Evolutionary conservation across 345 rosid species (phyloP).

Genomic region (Gossypium longicalyx): DNA sequence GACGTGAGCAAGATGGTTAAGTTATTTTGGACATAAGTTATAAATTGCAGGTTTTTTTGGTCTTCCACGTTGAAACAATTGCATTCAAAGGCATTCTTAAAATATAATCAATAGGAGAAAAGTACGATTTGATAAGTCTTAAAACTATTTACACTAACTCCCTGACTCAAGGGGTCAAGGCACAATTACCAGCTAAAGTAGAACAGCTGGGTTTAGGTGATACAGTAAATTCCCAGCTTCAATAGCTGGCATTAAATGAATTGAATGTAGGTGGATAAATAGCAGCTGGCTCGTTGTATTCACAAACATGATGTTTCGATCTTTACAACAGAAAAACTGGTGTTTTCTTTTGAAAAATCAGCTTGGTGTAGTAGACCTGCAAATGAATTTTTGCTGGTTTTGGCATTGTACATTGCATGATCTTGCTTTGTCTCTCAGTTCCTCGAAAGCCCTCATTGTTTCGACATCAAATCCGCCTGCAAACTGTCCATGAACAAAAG

Average conservation of each 20-base stretch:
- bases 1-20: too few species aligned
- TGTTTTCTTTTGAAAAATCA: slow-evolving; percentile 18
- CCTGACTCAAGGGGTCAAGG: neutral
- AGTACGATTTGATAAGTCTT: neutral
- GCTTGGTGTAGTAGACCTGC: slow-evolving; percentile 48
- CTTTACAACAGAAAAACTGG: slow-evolving; percentile 26
- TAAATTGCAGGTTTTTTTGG: neutral
- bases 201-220: slow-evolving; percentile 5
- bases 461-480: slow-evolving; percentile 96
- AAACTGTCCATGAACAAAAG: slow-evolving; percentile 38
- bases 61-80: neutral
- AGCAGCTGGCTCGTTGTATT: slow-evolving; percentile 15
- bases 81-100: neutral
- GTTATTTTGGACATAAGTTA: neutral
- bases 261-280: neutral
- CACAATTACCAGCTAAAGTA: neutral
- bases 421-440: slow-evolving; percentile 87
- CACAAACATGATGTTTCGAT: slow-evolving; percentile 18
- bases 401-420: slow-evolving; percentile 70
- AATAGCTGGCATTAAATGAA: neutral
- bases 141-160: neutral
- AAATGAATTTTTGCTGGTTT: slow-evolving; percentile 59
- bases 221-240: neutral
- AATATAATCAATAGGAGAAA: neutral
- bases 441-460: slow-evolving; percentile 93